Evolutionary conservation across 2,329 filamentous ascomycete genomes (phyloP), one percentile per base, ranked within the genome.

Genomic region (Rhexocercosporidium sp.): DNA sequence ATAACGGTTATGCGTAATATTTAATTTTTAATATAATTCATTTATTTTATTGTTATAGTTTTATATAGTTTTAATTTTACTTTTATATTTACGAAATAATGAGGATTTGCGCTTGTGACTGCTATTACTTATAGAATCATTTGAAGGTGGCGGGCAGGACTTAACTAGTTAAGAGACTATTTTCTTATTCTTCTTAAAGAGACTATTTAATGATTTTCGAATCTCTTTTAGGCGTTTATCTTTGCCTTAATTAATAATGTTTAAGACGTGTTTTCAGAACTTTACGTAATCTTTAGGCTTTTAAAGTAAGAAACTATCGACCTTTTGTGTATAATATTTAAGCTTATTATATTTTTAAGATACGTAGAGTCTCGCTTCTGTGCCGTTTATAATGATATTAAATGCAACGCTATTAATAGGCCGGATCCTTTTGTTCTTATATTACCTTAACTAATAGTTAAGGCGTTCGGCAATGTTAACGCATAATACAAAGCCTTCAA

Each of bases 211-310:
- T 5, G 71, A 66, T 1, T 67, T 29, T 20, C 65, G 70, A 53
- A 80, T 77, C 3, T 69, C 69, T 1, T 68, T 59, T n/a, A 80
- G 64, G 5, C 77, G 75, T 34, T 64, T 47, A 29, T 72, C 70
- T 27, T 67, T 73, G 0, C 77, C 78, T 78, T 77, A 79, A 56
- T 79, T 78, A 8, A 80, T 70, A n/a, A 80, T 80, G 49, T 79
- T 80, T 8, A 62, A 73, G 27, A 80, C 75, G 51, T 74, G 72
- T 34, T 73, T 77, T 60, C 76, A 75, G 56, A 81, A 78, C 8
- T 75, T 67, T 1, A 76, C 25, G 31, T 76, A 79, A 6, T 78
- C 18, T 2, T 72, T 61, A 0, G 75, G 72, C 0, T 73, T 49
- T 56, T 78, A 74, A 2, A 81, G 69, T 14, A 75, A 31, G 67